These are phyloP conservation scores for Stagonosporopsis vannaccii DNA, from an alignment of 2,329 filamentous ascomycete genomes.

Conservation along the genomic window DNA sequence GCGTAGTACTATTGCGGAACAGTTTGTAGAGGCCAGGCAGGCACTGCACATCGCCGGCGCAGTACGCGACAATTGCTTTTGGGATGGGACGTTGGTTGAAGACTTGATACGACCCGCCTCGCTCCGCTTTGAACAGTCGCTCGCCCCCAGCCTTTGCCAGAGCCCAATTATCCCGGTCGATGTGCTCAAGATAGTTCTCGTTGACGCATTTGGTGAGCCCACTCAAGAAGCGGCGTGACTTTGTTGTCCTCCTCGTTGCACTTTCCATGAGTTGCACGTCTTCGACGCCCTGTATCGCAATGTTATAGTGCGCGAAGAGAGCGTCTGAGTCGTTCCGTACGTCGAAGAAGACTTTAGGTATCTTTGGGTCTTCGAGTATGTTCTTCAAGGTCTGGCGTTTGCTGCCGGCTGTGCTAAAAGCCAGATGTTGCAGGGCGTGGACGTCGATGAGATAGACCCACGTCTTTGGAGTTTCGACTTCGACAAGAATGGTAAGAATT, in stretches of 20 bases:
- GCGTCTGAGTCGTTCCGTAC: constrained; percentile 41
- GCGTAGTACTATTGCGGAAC: too few relatives aligned
- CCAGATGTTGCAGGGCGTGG: background rate
- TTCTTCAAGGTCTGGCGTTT: background rate
- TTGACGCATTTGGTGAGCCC: background rate
- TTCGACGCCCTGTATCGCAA: background rate
- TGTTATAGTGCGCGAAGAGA: constrained; percentile 25
- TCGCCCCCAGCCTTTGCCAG: background rate
- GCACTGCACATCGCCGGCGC: background rate
- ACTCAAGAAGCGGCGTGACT: background rate
- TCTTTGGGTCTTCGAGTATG: constrained; percentile 30
- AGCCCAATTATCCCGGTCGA: background rate
- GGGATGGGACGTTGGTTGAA: background rate
- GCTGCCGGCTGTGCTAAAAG: background rate
- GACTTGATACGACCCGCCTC: background rate
- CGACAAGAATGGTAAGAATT: constrained; percentile 29
- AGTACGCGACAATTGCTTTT: background rate
- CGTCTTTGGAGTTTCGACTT: too few relatives aligned
- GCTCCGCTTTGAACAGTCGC: background rate
- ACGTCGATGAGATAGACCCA: background rate
- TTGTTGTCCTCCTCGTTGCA: background rate
- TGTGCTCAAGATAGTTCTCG: background rate
- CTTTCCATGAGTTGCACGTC: background rate
- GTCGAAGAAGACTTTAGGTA: constrained; percentile 41
- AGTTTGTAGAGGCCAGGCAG: too few relatives aligned